Percentiles rank a stretch among this genome's conserved stretches.
Evolutionary conservation across 2,329 filamentous ascomycete species (phyloP).

Genomic region (Ceratocystis harringtonii): DNA sequence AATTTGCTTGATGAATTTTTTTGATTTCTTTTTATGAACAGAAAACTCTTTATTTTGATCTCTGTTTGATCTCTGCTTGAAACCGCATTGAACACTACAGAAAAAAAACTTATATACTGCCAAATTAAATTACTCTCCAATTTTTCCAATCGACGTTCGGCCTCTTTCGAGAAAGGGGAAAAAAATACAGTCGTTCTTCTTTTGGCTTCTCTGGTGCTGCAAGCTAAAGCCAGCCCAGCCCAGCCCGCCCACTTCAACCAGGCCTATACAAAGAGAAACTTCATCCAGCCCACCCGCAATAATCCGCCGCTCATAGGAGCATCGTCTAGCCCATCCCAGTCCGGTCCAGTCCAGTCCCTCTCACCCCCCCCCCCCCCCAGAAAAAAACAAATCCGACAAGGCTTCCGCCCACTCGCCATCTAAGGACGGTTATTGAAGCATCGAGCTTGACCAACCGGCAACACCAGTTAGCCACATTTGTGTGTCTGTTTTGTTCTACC

Average conservation of each 20-base stretch:
- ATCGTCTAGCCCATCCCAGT: neutral
- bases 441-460: neutral
- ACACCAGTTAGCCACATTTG: neutral
- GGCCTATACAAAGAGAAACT: neutral
- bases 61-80: constrained; percentile 1
- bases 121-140: neutral
- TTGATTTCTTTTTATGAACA: neutral
- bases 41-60: neutral
- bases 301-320: neutral
- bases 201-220: neutral
- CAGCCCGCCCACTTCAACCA: neutral
- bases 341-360: neutral
- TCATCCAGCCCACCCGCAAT: neutral
- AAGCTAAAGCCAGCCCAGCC: constrained; percentile 3
- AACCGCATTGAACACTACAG: too few species aligned
- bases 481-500: constrained; percentile 9
- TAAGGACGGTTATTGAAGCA: neutral
- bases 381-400: neutral
- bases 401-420: neutral
- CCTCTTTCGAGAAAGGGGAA: constrained; percentile 7
- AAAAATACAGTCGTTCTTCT: neutral
- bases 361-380: neutral
- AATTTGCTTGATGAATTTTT: constrained; percentile 1
- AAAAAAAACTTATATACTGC: too few species aligned
- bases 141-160: constrained; percentile 1